Conservation (phyloP, 805 yeast genomes). For the Starmera dryadoides region DNA sequence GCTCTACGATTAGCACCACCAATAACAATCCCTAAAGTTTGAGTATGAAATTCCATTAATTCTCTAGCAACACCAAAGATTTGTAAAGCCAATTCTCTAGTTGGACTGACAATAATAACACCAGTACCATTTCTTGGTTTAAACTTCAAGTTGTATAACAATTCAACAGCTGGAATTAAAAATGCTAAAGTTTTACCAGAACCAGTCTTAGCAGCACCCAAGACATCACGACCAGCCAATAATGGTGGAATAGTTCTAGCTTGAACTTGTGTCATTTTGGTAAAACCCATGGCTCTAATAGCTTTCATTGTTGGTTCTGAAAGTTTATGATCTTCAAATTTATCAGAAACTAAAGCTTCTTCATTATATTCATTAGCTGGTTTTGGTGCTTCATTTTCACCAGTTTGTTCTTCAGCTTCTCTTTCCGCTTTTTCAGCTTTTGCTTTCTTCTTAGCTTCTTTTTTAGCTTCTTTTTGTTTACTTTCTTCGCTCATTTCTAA, state of each 20-base stretch:
- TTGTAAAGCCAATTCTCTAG: conserved; percentile 95
- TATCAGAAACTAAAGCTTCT: conserved; percentile 17
- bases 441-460: conserved; percentile 15
- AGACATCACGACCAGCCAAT: conserved; percentile 92
- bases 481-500: conserved; percentile 35
- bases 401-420: conserved; percentile 11
- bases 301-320: conserved; percentile 81
- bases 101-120: conserved; percentile 91
- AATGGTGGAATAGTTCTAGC: conserved; percentile 94
- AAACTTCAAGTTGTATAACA: conserved; percentile 82
- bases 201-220: conserved; percentile 99
- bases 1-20: conserved; percentile 98
- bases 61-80: conserved; percentile 98
- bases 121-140: conserved; percentile 99
- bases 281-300: conserved; percentile 82
- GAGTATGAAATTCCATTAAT: conserved; percentile 74
- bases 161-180: conserved; percentile 90
- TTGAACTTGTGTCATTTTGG: conserved; percentile 90
- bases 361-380: conserved; percentile 9
- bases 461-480: conserved; percentile 12
- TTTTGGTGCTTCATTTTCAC: conserved; percentile 12
- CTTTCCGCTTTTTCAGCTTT: conserved; percentile 8
- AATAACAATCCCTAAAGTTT: conserved; percentile 92
- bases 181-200: conserved; percentile 98
- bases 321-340: conserved; percentile 47